Evolutionary conservation across 768 basidiomycete genomes (phyloP).

Genomic region (Mycena capillaripes): DNA sequence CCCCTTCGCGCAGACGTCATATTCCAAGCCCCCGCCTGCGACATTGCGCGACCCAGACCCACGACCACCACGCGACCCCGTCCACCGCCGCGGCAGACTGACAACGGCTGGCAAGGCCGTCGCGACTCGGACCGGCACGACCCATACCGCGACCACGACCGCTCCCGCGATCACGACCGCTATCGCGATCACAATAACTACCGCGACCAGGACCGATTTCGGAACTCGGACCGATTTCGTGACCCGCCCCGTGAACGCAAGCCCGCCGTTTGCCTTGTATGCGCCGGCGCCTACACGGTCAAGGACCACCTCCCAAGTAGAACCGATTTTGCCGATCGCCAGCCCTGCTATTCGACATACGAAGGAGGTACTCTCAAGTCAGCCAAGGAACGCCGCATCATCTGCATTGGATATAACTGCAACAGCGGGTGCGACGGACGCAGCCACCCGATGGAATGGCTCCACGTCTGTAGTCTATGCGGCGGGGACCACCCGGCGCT

Average conservation of each 20-base stretch:
- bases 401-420: background rate
- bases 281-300: background rate
- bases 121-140: background rate
- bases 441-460: background rate
- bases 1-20: background rate
- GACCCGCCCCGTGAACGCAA: background rate
- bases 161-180: background rate
- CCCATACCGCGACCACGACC: background rate
- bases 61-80: background rate
- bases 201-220: background rate
- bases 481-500: background rate
- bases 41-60: background rate
- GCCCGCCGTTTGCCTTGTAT: background rate
- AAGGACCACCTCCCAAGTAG: background rate
- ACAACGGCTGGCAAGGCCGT: background rate
- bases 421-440: background rate
- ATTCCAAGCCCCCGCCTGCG: background rate
- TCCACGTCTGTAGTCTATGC: background rate
- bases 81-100: background rate
- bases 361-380: background rate
- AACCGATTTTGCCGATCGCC: background rate
- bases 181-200: background rate
- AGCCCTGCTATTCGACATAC: background rate
- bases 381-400: background rate
- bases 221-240: background rate